phyloP scores from a whole-genome alignment of 2,329 filamentous ascomycete species.

The Rugonectria rugulosa region DNA sequence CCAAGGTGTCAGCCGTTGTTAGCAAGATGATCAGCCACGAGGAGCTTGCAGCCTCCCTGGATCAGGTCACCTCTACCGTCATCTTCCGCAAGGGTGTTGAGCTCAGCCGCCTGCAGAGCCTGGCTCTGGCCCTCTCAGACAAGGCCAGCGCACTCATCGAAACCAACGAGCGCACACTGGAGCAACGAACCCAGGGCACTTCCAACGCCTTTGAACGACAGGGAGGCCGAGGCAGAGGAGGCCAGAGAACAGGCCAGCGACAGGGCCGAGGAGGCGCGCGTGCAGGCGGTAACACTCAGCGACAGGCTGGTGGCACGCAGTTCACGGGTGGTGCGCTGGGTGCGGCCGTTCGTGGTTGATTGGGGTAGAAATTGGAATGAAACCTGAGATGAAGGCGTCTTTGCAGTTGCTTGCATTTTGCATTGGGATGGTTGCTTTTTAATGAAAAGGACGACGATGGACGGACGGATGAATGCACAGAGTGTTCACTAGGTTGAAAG shows the following conservation, averaged over 20 bases:
- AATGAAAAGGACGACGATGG: conserved; percentile 45
- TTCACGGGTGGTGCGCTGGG: conserved; percentile 85
- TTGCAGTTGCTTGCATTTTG: conserved; percentile 44
- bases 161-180: conserved; percentile 94
- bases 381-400: conserved; percentile 42
- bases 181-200: conserved; percentile 96
- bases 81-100: conserved; percentile 99
- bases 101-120: conserved; percentile 91
- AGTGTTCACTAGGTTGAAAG: conserved; percentile 44
- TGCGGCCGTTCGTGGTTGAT: conserved; percentile 68
- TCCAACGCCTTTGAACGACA: conserved; percentile 95
- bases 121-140: conserved; percentile 92
- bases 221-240: conserved; percentile 78
- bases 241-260: conserved; percentile 67
- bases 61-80: conserved; percentile 96
- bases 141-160: conserved; percentile 97
- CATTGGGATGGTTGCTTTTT: conserved; percentile 46
- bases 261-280: conserved; percentile 68
- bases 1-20: conserved; percentile 93
- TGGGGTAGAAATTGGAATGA: conserved; percentile 29
- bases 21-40: conserved; percentile 99
- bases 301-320: conserved; percentile 76
- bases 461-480: conserved; percentile 44
- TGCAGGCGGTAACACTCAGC: conserved; percentile 64
- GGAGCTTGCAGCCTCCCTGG: conserved; percentile 92